Conservation (phyloP, 371 early-diverging fungal species). For the Syncephalis plumigaleata region DNA sequence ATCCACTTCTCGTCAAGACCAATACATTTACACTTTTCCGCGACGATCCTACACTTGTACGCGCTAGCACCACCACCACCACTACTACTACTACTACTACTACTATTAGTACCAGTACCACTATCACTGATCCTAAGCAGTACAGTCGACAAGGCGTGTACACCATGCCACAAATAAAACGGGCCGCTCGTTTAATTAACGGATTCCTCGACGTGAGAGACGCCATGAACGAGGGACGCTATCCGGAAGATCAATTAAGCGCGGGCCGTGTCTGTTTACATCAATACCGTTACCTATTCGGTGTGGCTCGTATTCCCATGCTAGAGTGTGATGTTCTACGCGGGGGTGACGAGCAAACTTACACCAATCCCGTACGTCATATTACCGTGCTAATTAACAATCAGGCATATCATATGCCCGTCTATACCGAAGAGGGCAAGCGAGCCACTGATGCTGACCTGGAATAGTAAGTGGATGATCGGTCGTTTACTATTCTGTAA, state of each 20-base stretch:
- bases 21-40: slow-evolving; percentile 67
- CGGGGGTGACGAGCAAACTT: slow-evolving; percentile 13
- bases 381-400: slow-evolving; percentile 55
- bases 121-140: slow-evolving; percentile 6
- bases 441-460: slow-evolving; percentile 42
- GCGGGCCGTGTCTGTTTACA: slow-evolving; percentile 42
- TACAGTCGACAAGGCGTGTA: slow-evolving; percentile 19
- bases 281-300: slow-evolving; percentile 66
- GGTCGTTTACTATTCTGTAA: no score
- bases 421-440: slow-evolving; percentile 24
- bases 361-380: slow-evolving; percentile 30
- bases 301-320: slow-evolving; percentile 63
- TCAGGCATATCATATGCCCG: slow-evolving; percentile 60
- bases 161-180: slow-evolving; percentile 59
- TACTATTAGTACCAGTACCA: no score
- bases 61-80: slow-evolving; percentile 18
- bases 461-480: slow-evolving; percentile 28
- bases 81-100: no score
- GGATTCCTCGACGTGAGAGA: slow-evolving; percentile 56
- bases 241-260: no score
- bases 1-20: slow-evolving; percentile 67
- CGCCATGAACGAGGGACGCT: slow-evolving; percentile 21
- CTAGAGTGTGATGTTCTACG: slow-evolving; percentile 30
- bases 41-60: slow-evolving; percentile 51
- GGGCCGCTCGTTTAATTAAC: slow-evolving; percentile 64